A percentile compares a stretch with the other conserved stretches of the same genome.
Evolutionary conservation across 768 basidiomycete species (phyloP).

Genomic region (Boletus sp.): DNA sequence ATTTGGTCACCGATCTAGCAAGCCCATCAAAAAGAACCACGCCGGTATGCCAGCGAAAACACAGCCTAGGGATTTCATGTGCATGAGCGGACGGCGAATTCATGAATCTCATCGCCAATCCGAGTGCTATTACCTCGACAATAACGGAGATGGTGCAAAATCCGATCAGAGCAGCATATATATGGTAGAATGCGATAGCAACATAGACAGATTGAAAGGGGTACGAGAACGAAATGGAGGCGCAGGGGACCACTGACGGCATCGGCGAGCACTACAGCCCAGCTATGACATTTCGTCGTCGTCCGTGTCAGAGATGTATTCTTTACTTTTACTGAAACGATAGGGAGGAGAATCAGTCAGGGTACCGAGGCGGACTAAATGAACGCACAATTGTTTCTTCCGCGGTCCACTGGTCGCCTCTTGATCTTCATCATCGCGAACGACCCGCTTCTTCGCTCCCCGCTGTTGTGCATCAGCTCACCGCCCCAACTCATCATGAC

Average conservation of each 20-base stretch:
- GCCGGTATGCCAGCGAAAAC: not conserved
- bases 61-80: not conserved
- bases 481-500: not conserved
- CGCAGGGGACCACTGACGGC: too few species aligned
- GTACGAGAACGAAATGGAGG: not conserved
- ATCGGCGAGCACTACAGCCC: not conserved
- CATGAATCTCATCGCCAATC: not conserved
- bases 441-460: constrained; percentile 67
- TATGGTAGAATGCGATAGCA: not conserved
- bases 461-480: constrained; percentile 30
- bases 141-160: not conserved
- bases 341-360: not conserved
- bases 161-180: constrained; percentile 6
- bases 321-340: constrained; percentile 77
- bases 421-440: constrained; percentile 77
- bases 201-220: not conserved
- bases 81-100: too few species aligned
- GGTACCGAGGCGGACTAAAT: not conserved
- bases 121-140: not conserved
- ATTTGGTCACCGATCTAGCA: too few species aligned
- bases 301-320: constrained; percentile 83
- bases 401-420: constrained; percentile 60
- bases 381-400: constrained; percentile 76
- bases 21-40: too few species aligned
- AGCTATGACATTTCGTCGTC: constrained; percentile 67